Percentiles rank a stretch among this genome's conserved stretches.
phyloP scores from a whole-genome alignment of 2,329 filamentous ascomycete species.

The Setomelanomma holmii region DNA sequence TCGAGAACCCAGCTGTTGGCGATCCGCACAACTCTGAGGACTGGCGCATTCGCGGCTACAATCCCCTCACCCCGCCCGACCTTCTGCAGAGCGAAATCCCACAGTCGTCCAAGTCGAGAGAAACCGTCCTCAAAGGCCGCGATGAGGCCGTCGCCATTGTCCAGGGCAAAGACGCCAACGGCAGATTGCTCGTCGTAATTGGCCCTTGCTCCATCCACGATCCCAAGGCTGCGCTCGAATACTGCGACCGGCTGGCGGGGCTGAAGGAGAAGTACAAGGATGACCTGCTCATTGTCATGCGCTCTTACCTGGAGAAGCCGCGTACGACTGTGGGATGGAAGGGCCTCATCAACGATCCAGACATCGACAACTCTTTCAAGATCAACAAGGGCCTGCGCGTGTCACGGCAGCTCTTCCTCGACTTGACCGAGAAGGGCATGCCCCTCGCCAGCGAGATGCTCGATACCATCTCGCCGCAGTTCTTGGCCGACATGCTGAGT shows the following conservation, averaged over 20 bases:
- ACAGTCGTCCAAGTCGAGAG: slow-evolving; percentile 58
- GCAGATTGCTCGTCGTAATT: slow-evolving; percentile 77
- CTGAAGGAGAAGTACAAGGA: slow-evolving; percentile 88
- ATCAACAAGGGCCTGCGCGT: slow-evolving; percentile 96
- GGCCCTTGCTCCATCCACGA: slow-evolving; percentile 98
- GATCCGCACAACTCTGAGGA: slow-evolving; percentile 59
- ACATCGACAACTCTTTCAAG: slow-evolving; percentile 97
- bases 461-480: slow-evolving; percentile 97
- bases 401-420: slow-evolving; percentile 88
- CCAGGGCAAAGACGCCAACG: slow-evolving; percentile 63
- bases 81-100: slow-evolving; percentile 93
- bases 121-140: slow-evolving; percentile 66
- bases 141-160: slow-evolving; percentile 68
- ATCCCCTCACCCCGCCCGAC: slow-evolving; percentile 89
- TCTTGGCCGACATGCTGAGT: slow-evolving; percentile 88
- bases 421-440: slow-evolving; percentile 91
- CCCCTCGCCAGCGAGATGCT: slow-evolving; percentile 97
- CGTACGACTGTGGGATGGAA: slow-evolving; percentile 99
- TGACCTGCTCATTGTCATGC: slow-evolving; percentile 95
- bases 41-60: slow-evolving; percentile 77
- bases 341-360: slow-evolving; percentile 96
- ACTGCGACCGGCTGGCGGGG: slow-evolving; percentile 82
- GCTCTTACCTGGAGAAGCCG: slow-evolving; percentile 97
- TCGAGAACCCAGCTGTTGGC: slow-evolving; percentile 58
- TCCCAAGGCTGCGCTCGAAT: slow-evolving; percentile 85